Base-by-base conservation (phyloP, 495 filamentous ascomycete genomes). In the Zalerion maritima region DNA sequence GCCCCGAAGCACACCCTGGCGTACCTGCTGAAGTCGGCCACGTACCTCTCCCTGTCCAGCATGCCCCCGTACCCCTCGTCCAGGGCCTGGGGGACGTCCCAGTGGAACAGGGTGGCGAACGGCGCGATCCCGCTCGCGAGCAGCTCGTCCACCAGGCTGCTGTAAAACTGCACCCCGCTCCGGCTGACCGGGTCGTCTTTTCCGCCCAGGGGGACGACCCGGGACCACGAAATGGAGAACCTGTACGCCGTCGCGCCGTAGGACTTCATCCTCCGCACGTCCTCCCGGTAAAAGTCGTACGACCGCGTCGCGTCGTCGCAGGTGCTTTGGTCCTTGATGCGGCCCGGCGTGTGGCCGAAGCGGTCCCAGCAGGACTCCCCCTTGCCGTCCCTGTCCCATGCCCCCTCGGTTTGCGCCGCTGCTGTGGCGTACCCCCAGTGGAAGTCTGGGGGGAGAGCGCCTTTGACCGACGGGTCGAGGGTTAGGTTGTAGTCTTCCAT, bases 71-170 rank as follows among this genome's bases (percentile, higher is more conserved):
- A 69, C 18, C 62, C 57, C 37, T 64, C 58, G 34, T 67, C 45
- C 6, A 68, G 47, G 22, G 51, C 53, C 37, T 69, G 58, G 2
- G 66, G 64, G 0, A 65, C 52, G 46, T 71, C 66, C 60, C 63
- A 71, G 32, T 71, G 66, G 38, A 57, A 64, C 1, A 71, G 40
- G 12, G 66, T 70, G 8, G 68, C 47, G 33, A 69, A 55, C 1
- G 65, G 66, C 2, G 40, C 54, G 37, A 69, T 67, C 1, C 61
- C 62, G 1, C 57, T 58, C 0, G 44, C 61, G 21, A 54, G 47
- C n/a, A 70, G 47, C 26, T 60, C 52, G 23, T 69, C 57, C 16
- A 70, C 47, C 27, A 68, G 64, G 26, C 55, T 52, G 18, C 48
- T 36, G 34, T 69, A 71, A 40, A 60, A 58, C 24, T 57, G 44